Base-by-base conservation (phyloP, 352 stramenopile genomes). In the Phytophthora fragariae region DNA sequence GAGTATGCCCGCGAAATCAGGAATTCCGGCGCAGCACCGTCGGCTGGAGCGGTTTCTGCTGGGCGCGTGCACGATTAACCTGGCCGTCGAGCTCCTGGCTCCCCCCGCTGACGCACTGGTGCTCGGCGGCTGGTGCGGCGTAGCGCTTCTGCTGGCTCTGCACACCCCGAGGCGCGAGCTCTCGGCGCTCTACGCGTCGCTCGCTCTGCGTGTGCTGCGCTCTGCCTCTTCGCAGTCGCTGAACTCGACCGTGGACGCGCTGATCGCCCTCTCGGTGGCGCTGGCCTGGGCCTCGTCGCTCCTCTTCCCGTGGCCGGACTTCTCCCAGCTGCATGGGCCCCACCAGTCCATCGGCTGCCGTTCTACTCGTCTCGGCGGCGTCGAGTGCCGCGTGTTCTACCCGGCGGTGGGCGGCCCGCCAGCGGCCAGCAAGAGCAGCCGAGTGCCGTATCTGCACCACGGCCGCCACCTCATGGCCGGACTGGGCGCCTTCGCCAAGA, bases 331-430 rank as follows among this genome's bases (percentile, higher is more conserved):
- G 2, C 63, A 78, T 17, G 81, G 84, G 5, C 61, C 67, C 35
- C 81, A 83, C 67, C 61, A 82, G 71, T 74, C 72, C 29, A 79
- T 93, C 54, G 85, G 85, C 46, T 86, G 85, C 39, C 64, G 58
- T 39, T 76, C 65, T 3, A 62, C 39, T 2, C 81, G 85, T 52
- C 74, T 83, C 60, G 75, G 77, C 3, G 81, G 73, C 49, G 68
- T 91, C 67, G 85, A 92, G 59, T 91, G 82, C 65, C 85, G 85
- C 52, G 76, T 93, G 17, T 86, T 92, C 55, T 92, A 92, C 65
- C 85, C 85, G 44, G 81, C 82, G n/a, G 60, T 39, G 33, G 33
- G 33, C 9, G 33, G 33, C 9, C 71, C 8, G 60, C 57, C 35
- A 10, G 33, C 24, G 33, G 3, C 33, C 11, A 39, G 35, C 9